Evolutionary conservation across 805 yeast species (phyloP).

Genomic region (Candida patagonica): DNA sequence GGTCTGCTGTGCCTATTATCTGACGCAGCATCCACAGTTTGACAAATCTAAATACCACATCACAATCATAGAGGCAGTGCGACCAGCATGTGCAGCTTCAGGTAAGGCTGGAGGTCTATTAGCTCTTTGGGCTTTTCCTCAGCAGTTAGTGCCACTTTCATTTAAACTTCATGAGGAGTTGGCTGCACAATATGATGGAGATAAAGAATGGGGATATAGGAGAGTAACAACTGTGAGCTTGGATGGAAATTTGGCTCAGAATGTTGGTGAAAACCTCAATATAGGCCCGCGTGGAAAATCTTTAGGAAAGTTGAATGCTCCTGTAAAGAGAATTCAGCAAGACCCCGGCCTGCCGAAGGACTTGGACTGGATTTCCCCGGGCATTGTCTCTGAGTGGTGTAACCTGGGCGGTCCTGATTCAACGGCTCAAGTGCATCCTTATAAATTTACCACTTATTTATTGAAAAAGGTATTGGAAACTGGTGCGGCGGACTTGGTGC

Average conservation of each 20-base stretch:
- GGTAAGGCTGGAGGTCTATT: conserved; percentile 96
- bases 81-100: conserved; percentile 95
- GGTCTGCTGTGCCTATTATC: conserved; percentile 84
- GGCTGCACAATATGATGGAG: conserved; percentile 74
- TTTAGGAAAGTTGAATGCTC: conserved; percentile 1
- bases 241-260: conserved; percentile 59
- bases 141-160: conserved; percentile 81
- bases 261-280: neutral
- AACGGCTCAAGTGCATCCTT: conserved; percentile 96
- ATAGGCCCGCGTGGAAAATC: neutral
- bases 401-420: conserved; percentile 74
- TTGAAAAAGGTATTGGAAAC: conserved; percentile 70
- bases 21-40: conserved; percentile 75
- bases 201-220: conserved; percentile 85
- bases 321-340: conserved; percentile 4
- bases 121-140: conserved; percentile 96
- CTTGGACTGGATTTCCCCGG: conserved; percentile 62
- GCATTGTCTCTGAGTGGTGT: conserved; percentile 63
- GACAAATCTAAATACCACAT: conserved; percentile 67
- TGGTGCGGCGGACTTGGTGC: conserved; percentile 73
- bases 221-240: conserved; percentile 75
- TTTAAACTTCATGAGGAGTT: conserved; percentile 79
- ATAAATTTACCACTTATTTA: conserved; percentile 79
- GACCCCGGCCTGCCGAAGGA: conserved; percentile 41
- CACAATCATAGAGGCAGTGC: conserved; percentile 75